Conservation (phyloP, 2,329 filamentous ascomycete species). For the Cladophialophora carrionii region DNA sequence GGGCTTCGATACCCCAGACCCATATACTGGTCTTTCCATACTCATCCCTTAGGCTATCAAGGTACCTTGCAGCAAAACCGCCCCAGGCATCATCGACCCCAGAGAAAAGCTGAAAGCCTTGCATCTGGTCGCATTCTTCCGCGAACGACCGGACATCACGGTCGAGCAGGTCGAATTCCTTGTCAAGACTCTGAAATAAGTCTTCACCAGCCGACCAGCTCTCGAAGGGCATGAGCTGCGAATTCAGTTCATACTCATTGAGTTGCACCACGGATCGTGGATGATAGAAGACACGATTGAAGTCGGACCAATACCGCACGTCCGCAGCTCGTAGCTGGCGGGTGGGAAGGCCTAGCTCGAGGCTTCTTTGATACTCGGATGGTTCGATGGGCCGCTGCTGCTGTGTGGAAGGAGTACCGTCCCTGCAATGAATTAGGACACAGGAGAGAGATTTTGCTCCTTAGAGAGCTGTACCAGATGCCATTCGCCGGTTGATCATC, state of each 20-base stretch:
- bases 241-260: constrained; percentile 83
- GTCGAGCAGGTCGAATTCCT: constrained; percentile 83
- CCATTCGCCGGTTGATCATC: constrained; percentile 46
- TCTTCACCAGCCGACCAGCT: constrained; percentile 74
- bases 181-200: constrained; percentile 72
- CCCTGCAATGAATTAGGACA: constrained; percentile 24
- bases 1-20: constrained; percentile 80
- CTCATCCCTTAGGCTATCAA: constrained; percentile 82
- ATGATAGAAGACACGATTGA: constrained; percentile 88
- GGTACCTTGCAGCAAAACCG: constrained; percentile 72
- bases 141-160: constrained; percentile 85
- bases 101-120: constrained; percentile 78
- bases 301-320: constrained; percentile 97
- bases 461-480: constrained; percentile 48
- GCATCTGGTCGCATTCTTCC: constrained; percentile 91
- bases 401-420: constrained; percentile 59
- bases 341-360: constrained; percentile 70
- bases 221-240: constrained; percentile 78
- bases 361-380: constrained; percentile 75
- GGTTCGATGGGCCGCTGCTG: constrained; percentile 68
- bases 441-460: not conserved
- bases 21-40: constrained; percentile 85
- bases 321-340: constrained; percentile 67
- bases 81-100: constrained; percentile 79
- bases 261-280: constrained; percentile 84